A percentile compares a stretch with the other conserved stretches of the same genome.
Evolutionary conservation across 2,329 filamentous ascomycete species (phyloP).

Genomic region (Trichoderma semiorbis): DNA sequence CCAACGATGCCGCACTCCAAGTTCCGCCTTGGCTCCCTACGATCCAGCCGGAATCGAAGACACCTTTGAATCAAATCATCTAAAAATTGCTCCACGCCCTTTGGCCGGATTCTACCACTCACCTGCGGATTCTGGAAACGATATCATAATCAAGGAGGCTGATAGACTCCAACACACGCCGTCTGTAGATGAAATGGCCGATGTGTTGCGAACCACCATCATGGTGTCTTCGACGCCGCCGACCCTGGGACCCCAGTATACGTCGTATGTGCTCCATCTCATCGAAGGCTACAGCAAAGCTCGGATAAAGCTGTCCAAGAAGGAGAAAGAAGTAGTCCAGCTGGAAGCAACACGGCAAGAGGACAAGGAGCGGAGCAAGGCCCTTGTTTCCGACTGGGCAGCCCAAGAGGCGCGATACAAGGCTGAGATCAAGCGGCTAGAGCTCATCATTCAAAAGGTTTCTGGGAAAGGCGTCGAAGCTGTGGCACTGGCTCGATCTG

Average conservation of each 20-base stretch:
- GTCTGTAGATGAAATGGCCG: slow-evolving; percentile 42
- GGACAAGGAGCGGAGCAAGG: slow-evolving; percentile 35
- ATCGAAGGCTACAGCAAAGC: slow-evolving; percentile 36
- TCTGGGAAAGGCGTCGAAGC: slow-evolving; percentile 43
- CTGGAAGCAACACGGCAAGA: slow-evolving; percentile 31
- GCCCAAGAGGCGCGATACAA: slow-evolving; percentile 26
- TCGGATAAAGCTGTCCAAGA: slow-evolving; percentile 31
- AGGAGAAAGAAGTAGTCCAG: slow-evolving; percentile 36
- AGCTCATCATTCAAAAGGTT: slow-evolving; percentile 33
- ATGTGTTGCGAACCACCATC: slow-evolving; percentile 40
- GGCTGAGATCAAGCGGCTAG: slow-evolving; percentile 32
- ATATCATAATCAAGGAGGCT: slow-evolving; percentile 21
- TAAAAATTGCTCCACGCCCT: background rate
- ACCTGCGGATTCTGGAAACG: background rate
- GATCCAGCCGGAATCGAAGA: background rate
- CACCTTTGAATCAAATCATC: background rate
- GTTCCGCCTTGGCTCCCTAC: slow-evolving; percentile 4
- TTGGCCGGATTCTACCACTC: background rate
- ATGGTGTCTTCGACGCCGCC: slow-evolving; percentile 36
- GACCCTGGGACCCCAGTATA: slow-evolving; percentile 40
- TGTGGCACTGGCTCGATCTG: slow-evolving; percentile 42
- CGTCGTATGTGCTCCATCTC: slow-evolving; percentile 39
- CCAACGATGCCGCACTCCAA: slow-evolving; percentile 24
- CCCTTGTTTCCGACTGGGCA: slow-evolving; percentile 24
- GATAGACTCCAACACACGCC: slow-evolving; percentile 39